phyloP scores from a whole-genome alignment of 2,329 filamentous ascomycete species.

The Ophiocordyceps unilateralis region DNA sequence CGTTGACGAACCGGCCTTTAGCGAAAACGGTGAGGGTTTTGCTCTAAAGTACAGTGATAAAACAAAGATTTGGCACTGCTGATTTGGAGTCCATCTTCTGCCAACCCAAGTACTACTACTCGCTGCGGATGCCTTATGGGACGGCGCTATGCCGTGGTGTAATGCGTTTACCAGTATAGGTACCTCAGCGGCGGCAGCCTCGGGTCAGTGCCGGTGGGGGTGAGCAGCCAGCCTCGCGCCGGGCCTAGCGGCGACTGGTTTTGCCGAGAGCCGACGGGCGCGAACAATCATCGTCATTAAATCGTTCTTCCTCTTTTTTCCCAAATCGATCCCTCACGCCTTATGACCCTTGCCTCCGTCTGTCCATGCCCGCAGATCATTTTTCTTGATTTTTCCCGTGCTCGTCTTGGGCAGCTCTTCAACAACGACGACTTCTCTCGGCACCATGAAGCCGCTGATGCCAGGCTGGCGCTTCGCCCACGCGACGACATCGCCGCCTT shows the following conservation, averaged over 20 bases:
- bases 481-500: constrained; percentile 49
- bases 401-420: constrained; percentile 85
- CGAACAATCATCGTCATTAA: too few species aligned
- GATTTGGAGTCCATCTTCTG: too few species aligned
- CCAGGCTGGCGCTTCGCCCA: constrained; percentile 71
- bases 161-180: too few species aligned
- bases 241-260: background rate
- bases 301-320: too few species aligned
- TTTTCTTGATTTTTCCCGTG: constrained; percentile 95
- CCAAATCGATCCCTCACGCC: too few species aligned
- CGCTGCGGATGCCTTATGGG: too few species aligned
- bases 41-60: background rate
- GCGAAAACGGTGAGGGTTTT: too few species aligned
- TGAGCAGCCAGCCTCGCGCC: background rate
- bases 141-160: too few species aligned
- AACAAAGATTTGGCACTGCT: too few species aligned
- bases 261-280: background rate
- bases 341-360: constrained; percentile 10
- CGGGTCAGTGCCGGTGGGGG: background rate
- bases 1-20: background rate
- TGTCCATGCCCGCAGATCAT: constrained; percentile 75
- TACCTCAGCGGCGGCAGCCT: background rate
- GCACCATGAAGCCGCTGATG: constrained; percentile 85
- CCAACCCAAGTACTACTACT: too few species aligned
- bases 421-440: constrained; percentile 59